Evolutionary conservation across 139 green algal species (phyloP), one percentile per base, ranked within the genome.

Genomic region (Chlamydomonas sp.): DNA sequence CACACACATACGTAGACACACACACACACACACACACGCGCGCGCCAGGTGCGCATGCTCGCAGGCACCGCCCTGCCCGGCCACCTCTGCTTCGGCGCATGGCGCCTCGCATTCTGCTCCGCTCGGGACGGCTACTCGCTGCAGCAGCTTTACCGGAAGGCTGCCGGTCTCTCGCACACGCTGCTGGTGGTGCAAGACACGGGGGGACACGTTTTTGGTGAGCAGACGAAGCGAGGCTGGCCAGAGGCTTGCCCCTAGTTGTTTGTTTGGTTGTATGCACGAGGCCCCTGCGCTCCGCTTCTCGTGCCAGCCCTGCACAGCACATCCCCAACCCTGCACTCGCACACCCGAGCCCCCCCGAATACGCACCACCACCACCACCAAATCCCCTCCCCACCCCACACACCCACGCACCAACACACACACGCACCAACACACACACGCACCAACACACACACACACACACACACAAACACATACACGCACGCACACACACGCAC

Each of bases 81-180:
- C 4, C 59, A 66, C 59, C 59, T 66, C 10, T 26, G 31, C 59
- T 43, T 66, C 29, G 10, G 59, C 33, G 26, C 31, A 28, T 66
- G 59, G 59, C 16, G 33, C 31, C 59, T 66, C 5, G 33, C 59
- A 28, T 89, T 87, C 71, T 80, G 76, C 76, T 88, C 80, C 22
- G 54, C 50, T 0, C 59, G 79, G 2, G 79, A 94, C 63, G 88
- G 88, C 50, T 87, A 85, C 78, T 83, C 67, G 49, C 75, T 94
- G 3, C 70, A 83, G 6, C 92, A 86, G 8, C 47, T 94, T 67
- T 90, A 89, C 75, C 84, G 88, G 26, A 85, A 79, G 58, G 78
- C 73, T 1, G 71, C 54, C 3, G 59, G 65, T 28, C 61, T 69
- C 31, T 63, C 74, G 20, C 77, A 78, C 16, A 84, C 71, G 2